Evolutionary conservation across 768 basidiomycete genomes (phyloP).

Genomic region (Daedalea quercina): DNA sequence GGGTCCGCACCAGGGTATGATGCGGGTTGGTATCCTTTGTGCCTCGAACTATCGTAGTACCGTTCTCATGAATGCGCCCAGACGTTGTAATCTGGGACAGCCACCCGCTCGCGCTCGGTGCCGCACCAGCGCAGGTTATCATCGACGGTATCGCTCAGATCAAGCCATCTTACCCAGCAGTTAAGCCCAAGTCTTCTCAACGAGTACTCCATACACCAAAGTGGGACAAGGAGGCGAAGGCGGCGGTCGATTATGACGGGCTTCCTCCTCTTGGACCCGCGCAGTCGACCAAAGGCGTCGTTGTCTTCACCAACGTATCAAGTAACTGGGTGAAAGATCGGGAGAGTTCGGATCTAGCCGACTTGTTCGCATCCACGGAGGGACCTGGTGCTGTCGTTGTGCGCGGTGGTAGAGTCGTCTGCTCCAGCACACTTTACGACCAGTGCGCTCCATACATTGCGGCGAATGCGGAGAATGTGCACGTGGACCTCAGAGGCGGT

Average conservation of each 20-base stretch:
- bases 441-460: constrained; percentile 8
- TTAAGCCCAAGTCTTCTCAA: constrained; percentile 47
- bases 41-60: background rate
- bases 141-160: constrained; percentile 78
- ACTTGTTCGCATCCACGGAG: constrained; percentile 4
- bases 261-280: constrained; percentile 55
- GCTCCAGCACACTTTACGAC: constrained; percentile 27
- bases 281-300: constrained; percentile 22
- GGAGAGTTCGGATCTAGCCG: constrained; percentile 7
- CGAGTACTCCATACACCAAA: constrained; percentile 43
- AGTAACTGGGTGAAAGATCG: constrained; percentile 25
- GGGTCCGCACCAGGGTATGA: constrained; percentile 50
- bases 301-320: constrained; percentile 51
- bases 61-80: constrained; percentile 3
- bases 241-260: constrained; percentile 55
- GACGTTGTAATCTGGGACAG: constrained; percentile 62
- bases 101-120: constrained; percentile 72
- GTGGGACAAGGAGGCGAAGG: constrained; percentile 53
- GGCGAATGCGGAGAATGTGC: constrained; percentile 2
- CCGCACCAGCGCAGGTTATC: constrained; percentile 76
- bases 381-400: constrained; percentile 36
- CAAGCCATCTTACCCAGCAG: constrained; percentile 26
- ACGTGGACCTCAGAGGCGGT: constrained; percentile 61
- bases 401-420: constrained; percentile 46
- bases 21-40: constrained; percentile 32